Evolutionary conservation across 768 basidiomycete genomes (phyloP), one percentile per base, ranked within the genome.

Genomic region (Psilocybe sp.): DNA sequence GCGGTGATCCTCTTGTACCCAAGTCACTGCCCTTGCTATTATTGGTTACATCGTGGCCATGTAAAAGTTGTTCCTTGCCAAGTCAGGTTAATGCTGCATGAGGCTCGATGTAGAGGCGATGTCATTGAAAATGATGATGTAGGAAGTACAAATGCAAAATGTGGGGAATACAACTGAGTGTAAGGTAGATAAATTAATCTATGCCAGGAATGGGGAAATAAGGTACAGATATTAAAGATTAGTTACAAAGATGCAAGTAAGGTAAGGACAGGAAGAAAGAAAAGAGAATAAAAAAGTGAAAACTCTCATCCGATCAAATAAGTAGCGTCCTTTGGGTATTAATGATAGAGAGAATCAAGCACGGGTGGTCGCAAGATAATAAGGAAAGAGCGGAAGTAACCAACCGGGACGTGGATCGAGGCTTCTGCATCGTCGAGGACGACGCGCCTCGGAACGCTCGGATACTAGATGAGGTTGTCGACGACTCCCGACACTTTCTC

Each of bases 391-490:
- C 69, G 69, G 69, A 51, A 68, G 69, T 76, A 71, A 66, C 68
- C 61, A 72, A 57, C 64, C 57, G 49, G 23, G 7, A 28, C 23
- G 23, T 4, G 23, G 7, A 47, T 14, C 43, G 50, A 63, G 61
- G 55, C 47, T 56, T 59, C 58, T 64, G 64, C 61, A 59, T 49
- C 51, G 54, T 49, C 51, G 54, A 54, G 51, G 49, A 40, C 47
- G 48, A 43, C 34, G 37, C 34, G 69, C 77, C 68, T 79, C 59
- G 73, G 74, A 58, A 72, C 69, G 61, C 73, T 68, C 61, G 71
- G 60, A 76, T 77, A 82, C 64, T 77, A 78, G 60, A 72, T 75
- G 55, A 71, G 67, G 60, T 79, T 79, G 41, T 67, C 65, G 44
- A 63, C 64, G 31, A 49, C 43, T 37, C 44, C 44, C 65, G 23